Percentiles rank a stretch among this genome's conserved stretches.
These are phyloP conservation scores for Carpinus fangiana DNA, from an alignment of 306 rosid species.

Conservation along the genomic window DNA sequence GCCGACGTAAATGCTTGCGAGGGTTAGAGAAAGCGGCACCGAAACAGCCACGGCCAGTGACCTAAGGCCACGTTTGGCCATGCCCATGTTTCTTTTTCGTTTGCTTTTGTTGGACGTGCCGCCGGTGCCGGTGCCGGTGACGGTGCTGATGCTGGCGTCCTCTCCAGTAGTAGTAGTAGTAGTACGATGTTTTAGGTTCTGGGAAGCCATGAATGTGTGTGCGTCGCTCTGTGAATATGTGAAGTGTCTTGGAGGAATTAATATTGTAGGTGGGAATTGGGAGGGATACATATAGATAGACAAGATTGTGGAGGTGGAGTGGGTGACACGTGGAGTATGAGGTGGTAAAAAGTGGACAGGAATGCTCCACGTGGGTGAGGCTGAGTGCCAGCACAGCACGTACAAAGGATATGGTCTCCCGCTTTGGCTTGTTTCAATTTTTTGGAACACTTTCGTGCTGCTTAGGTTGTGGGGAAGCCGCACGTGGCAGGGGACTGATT, in stretches of 20 bases:
- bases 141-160: neutral
- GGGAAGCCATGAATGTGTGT: conserved; percentile 1
- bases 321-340: conserved; percentile 47
- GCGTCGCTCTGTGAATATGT: neutral
- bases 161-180: neutral
- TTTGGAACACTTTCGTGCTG: neutral
- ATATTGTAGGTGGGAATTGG: neutral
- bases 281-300: conserved; percentile 3
- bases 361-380: neutral
- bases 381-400: neutral
- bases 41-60: conserved; percentile 51
- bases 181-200: conserved; percentile 44
- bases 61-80: conserved; percentile 78
- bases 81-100: conserved; percentile 27
- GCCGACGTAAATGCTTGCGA: conserved; percentile 37
- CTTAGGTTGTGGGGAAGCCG: neutral
- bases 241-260: neutral
- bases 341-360: conserved; percentile 8
- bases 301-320: conserved; percentile 19
- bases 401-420: neutral
- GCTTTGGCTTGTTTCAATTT: neutral
- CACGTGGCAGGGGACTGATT: neutral
- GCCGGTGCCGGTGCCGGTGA: neutral
- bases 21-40: conserved; percentile 52
- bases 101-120: conserved; percentile 5